These are phyloP conservation scores for Cystobasidiaceae sp. DNA, from an alignment of 1,284 basidiomycete species.

Conservation along the genomic window DNA sequence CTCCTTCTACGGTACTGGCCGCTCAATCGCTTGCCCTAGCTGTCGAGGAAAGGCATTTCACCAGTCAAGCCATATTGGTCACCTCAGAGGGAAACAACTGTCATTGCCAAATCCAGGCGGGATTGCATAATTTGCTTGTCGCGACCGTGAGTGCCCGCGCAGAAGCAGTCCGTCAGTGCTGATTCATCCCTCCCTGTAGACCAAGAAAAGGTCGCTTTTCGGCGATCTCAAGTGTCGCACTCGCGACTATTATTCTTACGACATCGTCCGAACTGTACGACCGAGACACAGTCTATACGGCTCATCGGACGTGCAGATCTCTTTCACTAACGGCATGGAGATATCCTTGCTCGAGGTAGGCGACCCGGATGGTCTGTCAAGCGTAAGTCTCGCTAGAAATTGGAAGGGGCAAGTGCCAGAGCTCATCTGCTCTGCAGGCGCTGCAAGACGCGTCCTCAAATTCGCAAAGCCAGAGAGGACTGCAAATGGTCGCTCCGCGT, in stretches of 20 bases:
- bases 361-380: background rate
- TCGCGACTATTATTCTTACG: background rate
- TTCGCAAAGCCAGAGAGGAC: background rate
- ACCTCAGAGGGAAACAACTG: background rate
- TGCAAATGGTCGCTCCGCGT: too few relatives aligned
- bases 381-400: background rate
- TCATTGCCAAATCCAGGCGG: background rate
- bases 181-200: too few relatives aligned
- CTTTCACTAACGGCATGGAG: background rate
- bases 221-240: background rate
- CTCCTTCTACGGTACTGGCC: background rate
- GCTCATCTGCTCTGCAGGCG: too few relatives aligned
- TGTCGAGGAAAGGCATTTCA: background rate
- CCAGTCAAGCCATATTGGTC: background rate
- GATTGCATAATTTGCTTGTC: background rate
- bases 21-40: background rate
- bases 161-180: too few relatives aligned
- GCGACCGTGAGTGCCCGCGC: background rate
- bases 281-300: background rate
- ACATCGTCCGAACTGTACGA: background rate
- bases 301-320: background rate
- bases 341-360: slow-evolving; percentile 3
- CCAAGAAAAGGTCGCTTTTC: background rate
- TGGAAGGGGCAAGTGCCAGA: background rate
- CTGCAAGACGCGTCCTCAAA: background rate